These are phyloP conservation scores for Emergomyces pasteurianus DNA, from an alignment of 2,329 filamentous ascomycete species.

Conservation along the genomic window DNA sequence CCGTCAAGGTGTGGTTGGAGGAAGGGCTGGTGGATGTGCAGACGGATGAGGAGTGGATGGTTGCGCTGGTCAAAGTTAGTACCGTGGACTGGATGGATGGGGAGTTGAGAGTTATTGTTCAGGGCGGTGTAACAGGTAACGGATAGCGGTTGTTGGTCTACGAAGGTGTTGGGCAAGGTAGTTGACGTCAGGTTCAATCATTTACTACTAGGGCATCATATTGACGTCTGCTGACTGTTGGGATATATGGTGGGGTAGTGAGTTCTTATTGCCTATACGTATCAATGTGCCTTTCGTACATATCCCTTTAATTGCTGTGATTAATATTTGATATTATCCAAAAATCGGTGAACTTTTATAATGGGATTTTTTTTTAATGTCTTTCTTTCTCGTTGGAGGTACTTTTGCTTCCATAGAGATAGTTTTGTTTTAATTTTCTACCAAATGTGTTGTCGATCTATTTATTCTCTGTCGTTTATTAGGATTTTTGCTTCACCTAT, in stretches of 20 bases:
- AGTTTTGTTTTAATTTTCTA: too few species aligned
- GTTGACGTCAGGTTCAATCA: neutral
- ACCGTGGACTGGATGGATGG: slow-evolving; percentile 38
- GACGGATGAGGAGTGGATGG: slow-evolving; percentile 33
- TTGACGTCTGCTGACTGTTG: too few species aligned
- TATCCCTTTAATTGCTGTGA: neutral
- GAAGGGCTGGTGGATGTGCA: slow-evolving; percentile 29
- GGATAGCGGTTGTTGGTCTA: too few species aligned
- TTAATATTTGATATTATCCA: neutral
- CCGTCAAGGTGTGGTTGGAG: slow-evolving; percentile 30
- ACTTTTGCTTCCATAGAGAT: too few species aligned
- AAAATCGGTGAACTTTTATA: neutral
- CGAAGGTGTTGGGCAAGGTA: neutral
- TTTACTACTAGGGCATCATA: neutral
- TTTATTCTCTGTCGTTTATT: too few species aligned
- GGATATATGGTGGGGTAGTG: too few species aligned
- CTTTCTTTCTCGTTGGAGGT: too few species aligned
- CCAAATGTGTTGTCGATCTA: too few species aligned
- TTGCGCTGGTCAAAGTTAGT: slow-evolving; percentile 31
- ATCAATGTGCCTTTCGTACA: neutral
- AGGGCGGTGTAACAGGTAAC: slow-evolving; percentile 13
- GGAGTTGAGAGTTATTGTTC: slow-evolving; percentile 32
- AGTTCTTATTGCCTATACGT: too few species aligned
- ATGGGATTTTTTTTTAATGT: too few species aligned
- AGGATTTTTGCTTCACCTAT: too few species aligned